Evolutionary conservation across 75 land plant species (phyloP).

Genomic region (Adiantum capillusveneris): DNA sequence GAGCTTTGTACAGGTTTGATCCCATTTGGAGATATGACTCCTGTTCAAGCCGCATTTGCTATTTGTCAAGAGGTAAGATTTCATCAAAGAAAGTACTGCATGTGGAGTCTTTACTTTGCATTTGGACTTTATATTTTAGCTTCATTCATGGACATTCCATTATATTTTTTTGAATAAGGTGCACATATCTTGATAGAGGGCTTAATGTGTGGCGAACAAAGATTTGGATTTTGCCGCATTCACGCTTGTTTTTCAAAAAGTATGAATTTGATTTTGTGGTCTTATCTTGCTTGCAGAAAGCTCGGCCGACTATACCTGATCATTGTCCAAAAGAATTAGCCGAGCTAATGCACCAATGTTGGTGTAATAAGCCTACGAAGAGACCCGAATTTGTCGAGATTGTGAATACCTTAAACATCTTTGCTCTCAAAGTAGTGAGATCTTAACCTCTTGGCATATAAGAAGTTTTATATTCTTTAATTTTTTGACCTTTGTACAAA

Average conservation of each 20-base stretch:
- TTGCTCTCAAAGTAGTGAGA: too few species aligned
- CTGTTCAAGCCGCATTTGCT: slow-evolving; percentile 59
- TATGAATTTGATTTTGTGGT: background rate
- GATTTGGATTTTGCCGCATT: background rate
- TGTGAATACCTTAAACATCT: too few species aligned
- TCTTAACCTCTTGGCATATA: too few species aligned
- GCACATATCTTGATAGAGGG: too few species aligned
- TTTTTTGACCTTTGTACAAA: too few species aligned
- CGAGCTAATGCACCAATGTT: slow-evolving; percentile 65
- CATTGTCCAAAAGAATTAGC: slow-evolving; percentile 51
- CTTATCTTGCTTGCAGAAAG: slow-evolving; percentile 34
- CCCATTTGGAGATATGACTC: slow-evolving; percentile 49
- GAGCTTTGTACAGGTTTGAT: slow-evolving; percentile 42
- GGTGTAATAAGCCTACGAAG: slow-evolving; percentile 71
- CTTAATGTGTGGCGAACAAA: background rate
- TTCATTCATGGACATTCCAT: background rate
- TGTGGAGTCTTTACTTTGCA: background rate
- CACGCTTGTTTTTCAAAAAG: background rate
- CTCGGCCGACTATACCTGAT: slow-evolving; percentile 48
- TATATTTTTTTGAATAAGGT: too few species aligned
- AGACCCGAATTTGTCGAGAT: slow-evolving; percentile 69
- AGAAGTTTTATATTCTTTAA: too few species aligned
- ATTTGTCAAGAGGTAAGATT: slow-evolving; percentile 45
- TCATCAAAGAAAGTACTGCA: too few species aligned
- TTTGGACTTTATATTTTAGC: too few species aligned